Evolutionary conservation across 169 alveolate species (phyloP).

Genomic region (Condylostoma magnum): DNA sequence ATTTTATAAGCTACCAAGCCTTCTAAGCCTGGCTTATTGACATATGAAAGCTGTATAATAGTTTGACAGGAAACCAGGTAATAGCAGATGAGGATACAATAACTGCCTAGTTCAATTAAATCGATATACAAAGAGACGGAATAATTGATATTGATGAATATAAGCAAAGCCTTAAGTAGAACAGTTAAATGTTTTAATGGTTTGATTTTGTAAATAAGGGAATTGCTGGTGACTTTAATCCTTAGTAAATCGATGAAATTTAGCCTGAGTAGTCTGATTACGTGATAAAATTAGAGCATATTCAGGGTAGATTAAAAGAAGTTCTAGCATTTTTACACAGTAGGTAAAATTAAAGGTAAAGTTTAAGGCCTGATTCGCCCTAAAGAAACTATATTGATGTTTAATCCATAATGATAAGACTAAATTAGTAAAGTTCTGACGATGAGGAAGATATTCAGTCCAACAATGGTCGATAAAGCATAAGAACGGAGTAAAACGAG

Average conservation of each 20-base stretch:
- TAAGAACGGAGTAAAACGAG: too few relatives aligned
- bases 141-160: conserved; percentile 22
- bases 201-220: conserved; percentile 13
- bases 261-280: too few relatives aligned
- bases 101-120: neutral
- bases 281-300: neutral
- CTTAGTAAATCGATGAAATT: too few relatives aligned
- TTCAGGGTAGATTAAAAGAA: neutral
- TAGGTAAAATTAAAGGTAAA: too few relatives aligned
- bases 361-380: too few relatives aligned
- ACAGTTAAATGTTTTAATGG: neutral
- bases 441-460: too few relatives aligned
- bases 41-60: conserved; percentile 24
- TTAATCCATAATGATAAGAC: too few relatives aligned
- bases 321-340: too few relatives aligned
- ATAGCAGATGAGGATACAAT: conserved; percentile 8
- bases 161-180: neutral
- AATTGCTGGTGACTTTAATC: conserved; percentile 4
- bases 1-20: neutral
- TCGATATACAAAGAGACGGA: conserved; percentile 3
- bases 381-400: too few relatives aligned
- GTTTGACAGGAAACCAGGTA: conserved; percentile 8
- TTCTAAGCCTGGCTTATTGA: neutral
- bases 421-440: too few relatives aligned
- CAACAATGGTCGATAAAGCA: too few relatives aligned